Conservation (phyloP, 2,329 filamentous ascomycete genomes). For the Sporothrix brasiliensis region DNA sequence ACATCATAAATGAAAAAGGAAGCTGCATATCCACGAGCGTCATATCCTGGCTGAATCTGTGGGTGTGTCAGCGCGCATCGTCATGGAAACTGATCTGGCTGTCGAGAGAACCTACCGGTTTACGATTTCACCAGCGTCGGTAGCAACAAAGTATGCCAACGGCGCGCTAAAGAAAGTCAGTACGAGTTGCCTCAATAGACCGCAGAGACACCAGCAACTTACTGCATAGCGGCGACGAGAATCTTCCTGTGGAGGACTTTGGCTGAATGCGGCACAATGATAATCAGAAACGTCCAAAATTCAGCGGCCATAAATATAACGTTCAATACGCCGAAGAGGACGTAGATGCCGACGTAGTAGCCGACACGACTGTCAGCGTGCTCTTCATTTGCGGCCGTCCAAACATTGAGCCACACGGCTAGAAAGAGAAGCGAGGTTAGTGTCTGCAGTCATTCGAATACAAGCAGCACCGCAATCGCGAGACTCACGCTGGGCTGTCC, state of each 20-base stretch:
- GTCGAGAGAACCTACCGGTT: conserved; percentile 37
- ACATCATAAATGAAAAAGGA: conserved; percentile 33
- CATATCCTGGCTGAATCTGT: conserved; percentile 32
- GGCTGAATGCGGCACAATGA: conserved; percentile 41
- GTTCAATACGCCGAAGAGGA: conserved; percentile 38
- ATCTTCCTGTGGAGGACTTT: conserved; percentile 41
- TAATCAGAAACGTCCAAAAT: conserved; percentile 41
- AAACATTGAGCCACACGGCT: conserved; percentile 54
- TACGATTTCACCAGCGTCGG: conserved; percentile 42
- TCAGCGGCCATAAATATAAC: conserved; percentile 31
- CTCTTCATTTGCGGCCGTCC: conserved; percentile 47
- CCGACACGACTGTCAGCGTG: conserved; percentile 46
- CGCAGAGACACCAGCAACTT: conserved; percentile 6
- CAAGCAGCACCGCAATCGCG: background rate
- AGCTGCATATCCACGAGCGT: conserved; percentile 32
- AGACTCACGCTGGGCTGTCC: conserved; percentile 37
- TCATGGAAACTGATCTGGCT: background rate
- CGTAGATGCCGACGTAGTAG: conserved; percentile 46
- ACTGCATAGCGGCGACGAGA: conserved; percentile 36
- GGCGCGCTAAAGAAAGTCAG: conserved; percentile 38
- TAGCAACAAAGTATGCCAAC: conserved; percentile 43
- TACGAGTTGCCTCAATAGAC: background rate
- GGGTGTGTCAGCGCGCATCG: background rate
- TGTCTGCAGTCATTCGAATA: background rate
- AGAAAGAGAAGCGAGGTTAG: conserved; percentile 14